phyloP scores from a whole-genome alignment of 257 asterid genomes.

The Osmanthus fragrans region DNA sequence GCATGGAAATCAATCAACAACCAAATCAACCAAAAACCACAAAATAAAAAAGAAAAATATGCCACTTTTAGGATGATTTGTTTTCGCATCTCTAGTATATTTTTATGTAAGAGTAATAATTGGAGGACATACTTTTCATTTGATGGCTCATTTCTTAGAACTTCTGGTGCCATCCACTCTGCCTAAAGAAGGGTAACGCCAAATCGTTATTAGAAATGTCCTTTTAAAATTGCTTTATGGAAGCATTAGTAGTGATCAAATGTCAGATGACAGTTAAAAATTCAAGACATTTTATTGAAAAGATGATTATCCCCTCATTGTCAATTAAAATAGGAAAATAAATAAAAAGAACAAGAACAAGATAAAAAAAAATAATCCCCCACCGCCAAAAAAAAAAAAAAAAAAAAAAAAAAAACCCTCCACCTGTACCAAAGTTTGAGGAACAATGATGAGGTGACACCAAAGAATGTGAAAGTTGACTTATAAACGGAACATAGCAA shows the following conservation, averaged over 20 bases:
- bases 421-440: too few relatives aligned
- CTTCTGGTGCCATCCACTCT: slow-evolving; percentile 99
- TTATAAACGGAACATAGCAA: too few relatives aligned
- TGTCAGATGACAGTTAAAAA: too few relatives aligned
- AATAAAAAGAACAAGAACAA: too few relatives aligned
- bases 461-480: too few relatives aligned
- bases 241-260: slow-evolving; percentile 1
- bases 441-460: too few relatives aligned
- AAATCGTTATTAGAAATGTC: slow-evolving; percentile 21
- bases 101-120: slow-evolving; percentile 2
- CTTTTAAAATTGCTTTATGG: not conserved
- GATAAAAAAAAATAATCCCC: not conserved
- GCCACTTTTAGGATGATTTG: not conserved
- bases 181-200: slow-evolving; percentile 62
- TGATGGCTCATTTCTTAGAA: slow-evolving; percentile 94
- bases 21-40: not conserved
- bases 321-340: too few relatives aligned
- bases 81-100: not conserved
- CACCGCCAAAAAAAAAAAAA: not conserved
- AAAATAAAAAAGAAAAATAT: not conserved
- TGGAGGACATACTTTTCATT: slow-evolving; percentile 74
- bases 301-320: too few relatives aligned
- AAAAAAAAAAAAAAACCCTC: not conserved
- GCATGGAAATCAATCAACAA: slow-evolving; percentile 33
- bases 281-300: too few relatives aligned